phyloP scores from a whole-genome alignment of 306 rosid genomes.

The Senna tora region DNA sequence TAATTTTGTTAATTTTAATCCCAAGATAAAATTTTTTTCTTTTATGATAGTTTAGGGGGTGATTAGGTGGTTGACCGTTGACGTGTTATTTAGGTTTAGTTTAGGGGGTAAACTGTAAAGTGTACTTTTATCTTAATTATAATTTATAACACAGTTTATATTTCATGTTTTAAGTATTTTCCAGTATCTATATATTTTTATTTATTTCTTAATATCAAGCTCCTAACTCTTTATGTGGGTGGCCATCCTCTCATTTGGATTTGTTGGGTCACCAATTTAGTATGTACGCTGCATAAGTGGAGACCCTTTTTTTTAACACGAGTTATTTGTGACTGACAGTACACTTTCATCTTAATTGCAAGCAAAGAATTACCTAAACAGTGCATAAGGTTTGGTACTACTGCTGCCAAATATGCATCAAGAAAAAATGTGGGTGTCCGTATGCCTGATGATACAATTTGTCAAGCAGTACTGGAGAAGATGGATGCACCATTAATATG shows the following conservation, averaged over 20 bases:
- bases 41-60: too few species aligned
- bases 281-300: slow-evolving; percentile 21
- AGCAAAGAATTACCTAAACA: slow-evolving; percentile 89
- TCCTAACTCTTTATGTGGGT: background rate
- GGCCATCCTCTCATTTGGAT: slow-evolving; percentile 1
- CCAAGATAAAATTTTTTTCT: too few species aligned
- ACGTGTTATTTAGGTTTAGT: too few species aligned
- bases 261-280: slow-evolving; percentile 29
- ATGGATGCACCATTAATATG: slow-evolving; percentile 84
- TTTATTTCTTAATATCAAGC: background rate
- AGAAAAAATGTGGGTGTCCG: slow-evolving; percentile 92
- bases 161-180: slow-evolving; percentile 12
- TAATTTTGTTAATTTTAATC: too few species aligned
- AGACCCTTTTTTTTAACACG: slow-evolving; percentile 34
- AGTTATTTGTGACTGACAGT: slow-evolving; percentile 60
- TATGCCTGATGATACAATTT: slow-evolving; percentile 81
- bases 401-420: slow-evolving; percentile 65
- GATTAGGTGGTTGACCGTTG: too few species aligned
- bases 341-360: slow-evolving; percentile 90
- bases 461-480: slow-evolving; percentile 82
- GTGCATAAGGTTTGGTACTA: slow-evolving; percentile 77
- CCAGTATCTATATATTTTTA: slow-evolving; percentile 22
- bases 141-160: background rate
- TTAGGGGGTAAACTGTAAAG: too few species aligned
- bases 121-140: background rate